phyloP scores from a whole-genome alignment of 2,329 filamentous ascomycete genomes.

The Boeremia lycopersici region DNA sequence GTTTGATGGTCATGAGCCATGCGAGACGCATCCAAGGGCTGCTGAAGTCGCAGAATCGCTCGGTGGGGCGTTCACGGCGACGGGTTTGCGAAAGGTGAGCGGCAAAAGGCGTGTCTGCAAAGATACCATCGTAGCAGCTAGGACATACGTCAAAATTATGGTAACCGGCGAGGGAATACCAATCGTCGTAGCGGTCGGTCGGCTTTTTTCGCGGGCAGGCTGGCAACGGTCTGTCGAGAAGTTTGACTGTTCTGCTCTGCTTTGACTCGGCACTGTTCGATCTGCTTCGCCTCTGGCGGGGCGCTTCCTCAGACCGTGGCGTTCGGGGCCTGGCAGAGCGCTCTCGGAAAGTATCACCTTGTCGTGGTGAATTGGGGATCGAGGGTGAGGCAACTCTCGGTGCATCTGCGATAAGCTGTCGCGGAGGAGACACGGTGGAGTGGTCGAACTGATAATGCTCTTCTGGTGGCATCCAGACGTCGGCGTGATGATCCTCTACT shows the following conservation, averaged over 20 bases:
- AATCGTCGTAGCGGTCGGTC: slow-evolving; percentile 71
- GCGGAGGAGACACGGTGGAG: slow-evolving; percentile 27
- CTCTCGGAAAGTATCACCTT: slow-evolving; percentile 18
- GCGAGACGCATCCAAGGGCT: slow-evolving; percentile 83
- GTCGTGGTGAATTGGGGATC: slow-evolving; percentile 29
- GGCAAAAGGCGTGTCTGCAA: slow-evolving; percentile 70
- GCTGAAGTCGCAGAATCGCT: slow-evolving; percentile 78
- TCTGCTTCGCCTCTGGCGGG: slow-evolving; percentile 26
- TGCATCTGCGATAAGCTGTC: slow-evolving; percentile 31
- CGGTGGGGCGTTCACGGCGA: slow-evolving; percentile 61
- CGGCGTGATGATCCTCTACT: slow-evolving; percentile 48
- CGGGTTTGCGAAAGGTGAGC: slow-evolving; percentile 68
- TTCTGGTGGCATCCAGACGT: slow-evolving; percentile 52
- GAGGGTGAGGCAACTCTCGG: slow-evolving; percentile 30
- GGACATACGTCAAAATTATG: slow-evolving; percentile 82
- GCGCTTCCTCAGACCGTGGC: slow-evolving; percentile 28
- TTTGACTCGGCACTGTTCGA: slow-evolving; percentile 38
- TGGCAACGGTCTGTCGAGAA: slow-evolving; percentile 47
- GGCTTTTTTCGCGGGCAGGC: slow-evolving; percentile 70
- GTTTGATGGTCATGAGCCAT: slow-evolving; percentile 78
- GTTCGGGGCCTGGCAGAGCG: slow-evolving; percentile 18
- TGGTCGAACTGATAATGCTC: slow-evolving; percentile 49
- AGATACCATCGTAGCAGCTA: slow-evolving; percentile 74
- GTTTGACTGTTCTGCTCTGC: slow-evolving; percentile 16
- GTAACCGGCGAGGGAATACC: slow-evolving; percentile 76